Conservation (phyloP, 495 filamentous ascomycete species). For the Hypoxylon lienhwacheense region DNA sequence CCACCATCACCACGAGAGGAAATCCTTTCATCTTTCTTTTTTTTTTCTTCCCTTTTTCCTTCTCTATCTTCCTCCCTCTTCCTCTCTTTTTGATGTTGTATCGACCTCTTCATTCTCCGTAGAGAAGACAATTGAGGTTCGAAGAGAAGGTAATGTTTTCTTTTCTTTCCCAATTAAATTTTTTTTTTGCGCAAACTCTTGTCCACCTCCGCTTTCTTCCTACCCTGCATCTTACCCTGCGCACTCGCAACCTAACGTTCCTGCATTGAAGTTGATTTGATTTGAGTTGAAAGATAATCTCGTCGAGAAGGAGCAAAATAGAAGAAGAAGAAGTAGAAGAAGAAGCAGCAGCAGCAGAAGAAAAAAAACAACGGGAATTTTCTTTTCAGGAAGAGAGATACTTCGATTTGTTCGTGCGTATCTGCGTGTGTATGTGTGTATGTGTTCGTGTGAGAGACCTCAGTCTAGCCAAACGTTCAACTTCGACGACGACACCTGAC, state of each 20-base stretch:
- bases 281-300: slow-evolving; percentile 44
- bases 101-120: slow-evolving; percentile 44
- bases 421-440: slow-evolving; percentile 18
- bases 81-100: slow-evolving; percentile 40
- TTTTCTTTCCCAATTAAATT: slow-evolving; percentile 34
- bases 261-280: no score
- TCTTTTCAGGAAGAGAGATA: no score
- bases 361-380: slow-evolving; percentile 13
- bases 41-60: slow-evolving; percentile 38
- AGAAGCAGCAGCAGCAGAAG: slow-evolving; percentile 6
- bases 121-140: slow-evolving; percentile 39
- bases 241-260: slow-evolving; percentile 44
- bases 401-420: slow-evolving; percentile 21
- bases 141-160: slow-evolving; percentile 46
- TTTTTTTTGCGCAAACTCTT: slow-evolving; percentile 38
- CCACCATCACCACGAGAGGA: slow-evolving; percentile 47
- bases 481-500: slow-evolving; percentile 30
- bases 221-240: slow-evolving; percentile 34
- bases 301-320: slow-evolving; percentile 8
- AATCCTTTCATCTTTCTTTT: slow-evolving; percentile 42
- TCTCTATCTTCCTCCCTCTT: slow-evolving; percentile 42
- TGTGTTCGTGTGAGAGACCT: slow-evolving; percentile 32
- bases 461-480: slow-evolving; percentile 31
- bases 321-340: slow-evolving; percentile 5
- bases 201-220: slow-evolving; percentile 33